These are phyloP conservation scores for Schwanniomyces etchellsii DNA, from an alignment of 1,139 yeast genomes.

Conservation along the genomic window DNA sequence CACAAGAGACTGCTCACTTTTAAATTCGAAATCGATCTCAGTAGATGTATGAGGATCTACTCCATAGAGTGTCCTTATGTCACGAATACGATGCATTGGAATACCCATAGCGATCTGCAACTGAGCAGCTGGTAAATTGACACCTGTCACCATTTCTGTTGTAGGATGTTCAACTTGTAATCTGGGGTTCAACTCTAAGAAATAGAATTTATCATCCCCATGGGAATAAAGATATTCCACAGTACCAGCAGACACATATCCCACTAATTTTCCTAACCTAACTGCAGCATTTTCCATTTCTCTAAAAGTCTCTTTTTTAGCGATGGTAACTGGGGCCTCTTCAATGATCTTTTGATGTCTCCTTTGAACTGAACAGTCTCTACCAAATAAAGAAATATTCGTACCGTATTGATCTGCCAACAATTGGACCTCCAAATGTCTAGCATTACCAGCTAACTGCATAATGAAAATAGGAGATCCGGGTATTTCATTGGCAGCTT, in stretches of 20 bases:
- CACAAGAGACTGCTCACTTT: constrained; percentile 60
- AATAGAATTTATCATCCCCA: constrained; percentile 90
- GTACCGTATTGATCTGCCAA: constrained; percentile 95
- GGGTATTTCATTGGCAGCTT: constrained; percentile 92
- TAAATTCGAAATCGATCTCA: constrained; percentile 86
- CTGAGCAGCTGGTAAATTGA: constrained; percentile 96
- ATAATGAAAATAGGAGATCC: constrained; percentile 94
- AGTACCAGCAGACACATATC: constrained; percentile 98
- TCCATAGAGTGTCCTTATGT: constrained; percentile 88
- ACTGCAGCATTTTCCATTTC: constrained; percentile 97
- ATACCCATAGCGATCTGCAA: constrained; percentile 99
- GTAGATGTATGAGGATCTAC: constrained; percentile 92
- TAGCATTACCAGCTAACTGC: constrained; percentile 92
- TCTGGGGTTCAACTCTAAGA: constrained; percentile 94
- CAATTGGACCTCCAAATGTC: constrained; percentile 92
- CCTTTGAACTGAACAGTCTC: constrained; percentile 97
- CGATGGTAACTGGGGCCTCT: constrained; percentile 95
- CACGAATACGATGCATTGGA: constrained; percentile 91
- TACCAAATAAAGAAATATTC: constrained; percentile 86
- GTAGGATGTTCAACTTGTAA: constrained; percentile 99
- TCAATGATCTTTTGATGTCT: constrained; percentile 95
- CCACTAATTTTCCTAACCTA: constrained; percentile 90
- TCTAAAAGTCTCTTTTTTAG: constrained; percentile 76
- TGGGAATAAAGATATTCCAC: constrained; percentile 95
- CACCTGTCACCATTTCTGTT: constrained; percentile 98